These are phyloP conservation scores for Theileria parva DNA, from an alignment of 169 alveolate species.

Conservation along the genomic window DNA sequence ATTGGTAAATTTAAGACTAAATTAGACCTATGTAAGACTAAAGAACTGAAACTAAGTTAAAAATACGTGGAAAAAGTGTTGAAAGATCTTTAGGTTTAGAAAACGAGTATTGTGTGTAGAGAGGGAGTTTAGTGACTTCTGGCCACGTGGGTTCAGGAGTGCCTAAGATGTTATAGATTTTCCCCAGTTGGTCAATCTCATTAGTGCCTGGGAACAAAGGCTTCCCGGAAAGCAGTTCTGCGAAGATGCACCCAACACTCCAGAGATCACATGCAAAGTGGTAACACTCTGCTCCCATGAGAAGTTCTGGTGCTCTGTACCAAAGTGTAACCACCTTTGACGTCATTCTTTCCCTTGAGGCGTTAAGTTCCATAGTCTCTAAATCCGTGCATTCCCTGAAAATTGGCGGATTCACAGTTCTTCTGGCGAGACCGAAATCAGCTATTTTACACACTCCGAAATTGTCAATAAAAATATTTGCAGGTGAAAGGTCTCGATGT, in stretches of 20 bases:
- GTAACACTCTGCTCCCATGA: conserved; percentile 87
- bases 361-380: conserved; percentile 54
- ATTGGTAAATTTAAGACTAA: too few species aligned
- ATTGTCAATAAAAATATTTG: conserved; percentile 79
- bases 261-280: conserved; percentile 91
- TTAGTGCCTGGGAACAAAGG: conserved; percentile 88
- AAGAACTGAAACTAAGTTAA: too few species aligned
- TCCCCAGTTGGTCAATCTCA: conserved; percentile 83
- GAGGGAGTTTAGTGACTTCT: conserved; percentile 75
- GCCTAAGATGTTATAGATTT: conserved; percentile 80
- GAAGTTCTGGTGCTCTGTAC: conserved; percentile 95
- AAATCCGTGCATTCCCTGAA: conserved; percentile 42
- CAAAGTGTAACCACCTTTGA: conserved; percentile 89
- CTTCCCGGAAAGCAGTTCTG: conserved; percentile 84
- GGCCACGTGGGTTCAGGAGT: conserved; percentile 90
- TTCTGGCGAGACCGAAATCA: conserved; percentile 86
- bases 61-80: conserved; percentile 40
- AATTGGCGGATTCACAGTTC: conserved; percentile 54
- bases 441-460: conserved; percentile 84
- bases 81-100: conserved; percentile 60
- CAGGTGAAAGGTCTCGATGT: conserved; percentile 86
- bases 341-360: conserved; percentile 80
- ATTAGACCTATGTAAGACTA: too few species aligned
- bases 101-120: conserved; percentile 70
- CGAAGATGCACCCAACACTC: conserved; percentile 92